A percentile compares a stretch with the other conserved stretches of the same genome.
Evolutionary conservation across 106 monocot species (phyloP).

Genomic region (Allium cepa): DNA sequence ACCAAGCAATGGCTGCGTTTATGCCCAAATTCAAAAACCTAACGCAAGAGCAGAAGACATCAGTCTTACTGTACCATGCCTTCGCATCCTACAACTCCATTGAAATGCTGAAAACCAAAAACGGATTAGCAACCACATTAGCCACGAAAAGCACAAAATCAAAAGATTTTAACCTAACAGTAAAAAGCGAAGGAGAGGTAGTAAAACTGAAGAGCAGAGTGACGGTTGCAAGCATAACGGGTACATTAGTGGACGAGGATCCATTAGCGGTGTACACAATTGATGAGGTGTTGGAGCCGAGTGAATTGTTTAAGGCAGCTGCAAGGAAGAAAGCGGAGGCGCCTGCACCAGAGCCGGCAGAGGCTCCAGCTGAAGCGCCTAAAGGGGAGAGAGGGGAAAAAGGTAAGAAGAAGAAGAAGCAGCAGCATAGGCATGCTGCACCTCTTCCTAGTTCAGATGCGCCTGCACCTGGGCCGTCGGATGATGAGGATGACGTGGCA

Average conservation of each 20-base stretch:
- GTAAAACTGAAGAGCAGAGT: conserved; percentile 22
- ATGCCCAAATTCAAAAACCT: conserved; percentile 73
- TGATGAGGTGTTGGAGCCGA: conserved; percentile 31
- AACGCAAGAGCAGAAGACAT: conserved; percentile 33
- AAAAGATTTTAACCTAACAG: conserved; percentile 18
- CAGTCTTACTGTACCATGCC: conserved; percentile 74
- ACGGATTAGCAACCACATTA: conserved; percentile 56
- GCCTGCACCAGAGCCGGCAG: conserved; percentile 2
- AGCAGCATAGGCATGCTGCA: neutral
- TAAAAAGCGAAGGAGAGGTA: conserved; percentile 19
- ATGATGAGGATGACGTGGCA: conserved; percentile 4
- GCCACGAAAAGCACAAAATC: neutral
- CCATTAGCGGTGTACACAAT: conserved; percentile 24
- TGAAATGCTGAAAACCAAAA: conserved; percentile 39
- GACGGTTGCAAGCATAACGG: conserved; percentile 11
- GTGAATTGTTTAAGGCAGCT: conserved; percentile 25
- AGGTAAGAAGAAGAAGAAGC: neutral
- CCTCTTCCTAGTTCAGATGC: neutral
- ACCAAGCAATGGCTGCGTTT: conserved; percentile 51
- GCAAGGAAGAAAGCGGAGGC: conserved; percentile 4
- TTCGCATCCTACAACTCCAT: conserved; percentile 65
- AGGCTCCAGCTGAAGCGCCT: neutral
- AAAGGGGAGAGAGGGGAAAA: neutral
- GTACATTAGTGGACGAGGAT: conserved; percentile 24
- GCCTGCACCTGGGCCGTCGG: neutral